Percentiles rank a stretch among this genome's conserved stretches.
These are phyloP conservation scores for Epichloe scottii DNA, from an alignment of 2,329 filamentous ascomycete species.

Conservation along the genomic window DNA sequence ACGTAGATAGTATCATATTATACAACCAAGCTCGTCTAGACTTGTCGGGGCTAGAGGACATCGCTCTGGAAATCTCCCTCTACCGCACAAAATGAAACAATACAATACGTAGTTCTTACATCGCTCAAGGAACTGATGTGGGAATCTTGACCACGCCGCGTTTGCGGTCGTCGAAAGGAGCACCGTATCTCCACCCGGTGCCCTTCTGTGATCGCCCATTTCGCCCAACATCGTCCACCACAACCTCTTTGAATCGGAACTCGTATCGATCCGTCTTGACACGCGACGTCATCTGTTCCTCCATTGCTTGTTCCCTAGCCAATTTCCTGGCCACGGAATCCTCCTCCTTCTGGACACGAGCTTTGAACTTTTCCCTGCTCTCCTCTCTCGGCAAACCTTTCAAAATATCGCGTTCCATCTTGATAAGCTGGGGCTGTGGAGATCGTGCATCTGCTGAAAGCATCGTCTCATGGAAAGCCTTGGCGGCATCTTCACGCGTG, in stretches of 20 bases:
- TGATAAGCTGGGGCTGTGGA: constrained; percentile 48
- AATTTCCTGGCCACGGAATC: constrained; percentile 24
- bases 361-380: constrained; percentile 27
- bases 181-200: constrained; percentile 52
- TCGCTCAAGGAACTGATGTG: constrained; percentile 40
- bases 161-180: constrained; percentile 48
- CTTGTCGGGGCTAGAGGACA: neutral
- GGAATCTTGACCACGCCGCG: constrained; percentile 57
- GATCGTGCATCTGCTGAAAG: constrained; percentile 48
- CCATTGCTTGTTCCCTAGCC: constrained; percentile 19
- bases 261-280: constrained; percentile 43
- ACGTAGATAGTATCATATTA: neutral
- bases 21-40: neutral
- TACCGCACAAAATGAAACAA: neutral
- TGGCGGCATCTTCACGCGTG: constrained; percentile 52
- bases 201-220: constrained; percentile 38
- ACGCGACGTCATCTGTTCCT: constrained; percentile 29
- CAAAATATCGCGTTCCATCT: constrained; percentile 36
- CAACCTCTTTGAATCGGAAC: constrained; percentile 49
- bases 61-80: neutral
- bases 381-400: constrained; percentile 24
- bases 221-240: constrained; percentile 42
- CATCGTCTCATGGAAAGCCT: constrained; percentile 48
- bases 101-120: neutral
- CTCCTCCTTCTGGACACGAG: constrained; percentile 31